These are phyloP conservation scores for Pseudoneurospora amorphoporcata DNA, from an alignment of 495 filamentous ascomycete species.

Conservation along the genomic window DNA sequence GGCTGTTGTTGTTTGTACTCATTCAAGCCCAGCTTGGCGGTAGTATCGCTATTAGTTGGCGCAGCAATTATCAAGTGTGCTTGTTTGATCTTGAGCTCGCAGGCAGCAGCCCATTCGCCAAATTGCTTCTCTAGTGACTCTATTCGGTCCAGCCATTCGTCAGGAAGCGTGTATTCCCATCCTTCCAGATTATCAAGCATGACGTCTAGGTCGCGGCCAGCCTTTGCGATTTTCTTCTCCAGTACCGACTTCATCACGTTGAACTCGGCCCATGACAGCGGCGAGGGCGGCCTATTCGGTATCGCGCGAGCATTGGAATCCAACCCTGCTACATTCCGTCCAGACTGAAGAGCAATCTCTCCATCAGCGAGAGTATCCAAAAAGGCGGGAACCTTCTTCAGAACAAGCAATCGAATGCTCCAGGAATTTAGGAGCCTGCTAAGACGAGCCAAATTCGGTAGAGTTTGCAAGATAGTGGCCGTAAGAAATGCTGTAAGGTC, in stretches of 20 bases:
- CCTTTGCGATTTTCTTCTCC: constrained; percentile 54
- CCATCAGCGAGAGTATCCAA: constrained; percentile 54
- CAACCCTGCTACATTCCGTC: constrained; percentile 47
- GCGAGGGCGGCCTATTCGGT: constrained; percentile 11
- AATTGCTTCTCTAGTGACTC: constrained; percentile 76
- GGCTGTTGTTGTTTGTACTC: not conserved
- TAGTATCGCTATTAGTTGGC: not conserved
- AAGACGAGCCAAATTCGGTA: constrained; percentile 71
- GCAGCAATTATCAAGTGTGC: constrained; percentile 17
- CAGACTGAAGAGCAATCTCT: constrained; percentile 51
- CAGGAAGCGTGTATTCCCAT: constrained; percentile 69
- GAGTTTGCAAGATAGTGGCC: constrained; percentile 71
- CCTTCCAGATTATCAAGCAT: constrained; percentile 83
- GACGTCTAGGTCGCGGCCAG: constrained; percentile 65
- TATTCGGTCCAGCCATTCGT: constrained; percentile 76
- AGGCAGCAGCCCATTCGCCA: constrained; percentile 54
- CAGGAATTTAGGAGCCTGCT: constrained; percentile 60
- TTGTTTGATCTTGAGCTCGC: constrained; percentile 30
- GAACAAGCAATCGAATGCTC: constrained; percentile 62
- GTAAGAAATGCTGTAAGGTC: constrained; percentile 86
- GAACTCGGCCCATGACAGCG: constrained; percentile 42
- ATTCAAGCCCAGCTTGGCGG: not conserved
- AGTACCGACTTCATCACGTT: constrained; percentile 53
- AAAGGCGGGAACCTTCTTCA: constrained; percentile 60
- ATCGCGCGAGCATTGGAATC: not conserved